These are phyloP conservation scores for Leccinum subtestaceum DNA, from an alignment of 768 basidiomycete genomes.

Conservation along the genomic window DNA sequence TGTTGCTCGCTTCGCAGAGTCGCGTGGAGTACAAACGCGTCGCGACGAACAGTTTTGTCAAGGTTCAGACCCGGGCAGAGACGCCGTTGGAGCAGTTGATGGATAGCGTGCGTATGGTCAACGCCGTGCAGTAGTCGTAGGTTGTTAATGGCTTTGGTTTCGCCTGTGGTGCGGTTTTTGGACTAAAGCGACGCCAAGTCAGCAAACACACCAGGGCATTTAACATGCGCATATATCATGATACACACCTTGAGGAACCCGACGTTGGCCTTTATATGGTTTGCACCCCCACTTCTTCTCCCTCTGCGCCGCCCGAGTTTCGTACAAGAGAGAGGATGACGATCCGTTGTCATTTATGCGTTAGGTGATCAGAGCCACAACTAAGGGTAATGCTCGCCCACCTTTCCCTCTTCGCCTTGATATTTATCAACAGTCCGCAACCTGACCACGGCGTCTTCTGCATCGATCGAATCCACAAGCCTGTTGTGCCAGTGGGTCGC, in stretches of 20 bases:
- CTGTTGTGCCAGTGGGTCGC: no score
- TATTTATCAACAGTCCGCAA: slow-evolving; percentile 76
- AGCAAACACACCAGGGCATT: neutral
- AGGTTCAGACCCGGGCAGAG: no score
- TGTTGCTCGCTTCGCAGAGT: no score
- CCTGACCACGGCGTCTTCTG: slow-evolving; percentile 40
- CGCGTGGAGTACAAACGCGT: no score
- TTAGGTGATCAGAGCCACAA: neutral
- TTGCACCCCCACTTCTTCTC: slow-evolving; percentile 27
- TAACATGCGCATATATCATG: slow-evolving; percentile 20
- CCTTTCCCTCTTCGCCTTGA: slow-evolving; percentile 71
- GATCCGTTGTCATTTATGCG: slow-evolving; percentile 37
- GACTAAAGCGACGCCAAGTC: neutral
- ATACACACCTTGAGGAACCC: slow-evolving; percentile 63
- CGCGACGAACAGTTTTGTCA: no score
- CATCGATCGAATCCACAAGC: neutral
- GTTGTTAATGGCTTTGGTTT: no score
- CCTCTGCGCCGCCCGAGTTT: slow-evolving; percentile 53
- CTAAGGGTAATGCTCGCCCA: slow-evolving; percentile 15
- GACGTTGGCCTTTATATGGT: slow-evolving; percentile 39
- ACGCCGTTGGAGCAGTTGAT: no score
- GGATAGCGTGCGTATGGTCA: no score
- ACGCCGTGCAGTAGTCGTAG: no score
- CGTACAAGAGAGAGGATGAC: slow-evolving; percentile 74
- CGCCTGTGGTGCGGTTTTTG: no score